Base-by-base conservation (phyloP, 768 basidiomycete genomes). In the Plicaturopsis crispa region DNA sequence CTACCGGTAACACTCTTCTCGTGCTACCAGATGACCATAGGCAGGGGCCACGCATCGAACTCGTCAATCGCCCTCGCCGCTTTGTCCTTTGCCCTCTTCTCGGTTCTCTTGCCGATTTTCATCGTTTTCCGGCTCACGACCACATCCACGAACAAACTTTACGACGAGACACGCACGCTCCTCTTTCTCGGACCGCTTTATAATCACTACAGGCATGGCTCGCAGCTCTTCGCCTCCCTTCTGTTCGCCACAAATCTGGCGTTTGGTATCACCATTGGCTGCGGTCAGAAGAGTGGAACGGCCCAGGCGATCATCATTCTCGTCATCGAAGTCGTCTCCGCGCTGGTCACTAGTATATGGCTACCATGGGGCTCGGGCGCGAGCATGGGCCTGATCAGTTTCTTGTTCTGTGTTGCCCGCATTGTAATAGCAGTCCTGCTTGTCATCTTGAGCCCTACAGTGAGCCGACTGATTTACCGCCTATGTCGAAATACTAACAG, bases 331-430 rank as follows among this genome's bases (percentile, higher is more conserved):
- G 84, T 99, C 12, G 70, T 70, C 16, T 80, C 85, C 31, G 88
- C 92, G 4, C 65, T 98, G 41, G 77, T 87, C 19, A 96, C 93
- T 22, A 92, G 87, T 44, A 68, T 94, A 22, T 96, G 90, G 90
- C 72, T 96, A 42, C 93, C 93, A 13, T 99, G 94, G 94, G 90
- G 89, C 21, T 84, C 84, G 38, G 91, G 94, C 1, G 91, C 94
- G 2, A 87, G 90, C 44, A 98, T 98, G 96, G 94, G 93, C 11
- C 69, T 92, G 24, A 82, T 94, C 42, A 91, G 88, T 56, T 97
- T 97, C 67, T 65, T 96, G 51, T 84, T 94, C 50, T 91, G 89
- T 42, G 86, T 94, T 4, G 80, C 86, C 16, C 72, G 94, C 47
- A 93, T 96, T 50, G 80, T 92, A 19, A 75, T 91, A 17, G 85